These are phyloP conservation scores for Saccharomycopsis vini DNA, from an alignment of 805 yeast species.

Conservation along the genomic window DNA sequence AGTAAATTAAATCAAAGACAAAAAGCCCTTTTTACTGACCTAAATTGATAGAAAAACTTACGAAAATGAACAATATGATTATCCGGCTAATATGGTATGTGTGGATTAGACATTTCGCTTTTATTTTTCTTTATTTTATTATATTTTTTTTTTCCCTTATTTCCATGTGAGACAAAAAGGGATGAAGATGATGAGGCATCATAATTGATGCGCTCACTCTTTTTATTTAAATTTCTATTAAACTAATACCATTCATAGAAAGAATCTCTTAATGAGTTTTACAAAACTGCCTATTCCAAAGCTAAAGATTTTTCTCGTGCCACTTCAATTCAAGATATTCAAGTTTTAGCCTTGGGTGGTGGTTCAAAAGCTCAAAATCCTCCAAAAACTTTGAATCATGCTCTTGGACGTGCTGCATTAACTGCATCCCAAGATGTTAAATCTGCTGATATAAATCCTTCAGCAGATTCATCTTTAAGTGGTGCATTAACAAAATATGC, in stretches of 20 bases:
- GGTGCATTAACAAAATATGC: slow-evolving; percentile 60
- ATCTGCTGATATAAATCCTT: slow-evolving; percentile 4
- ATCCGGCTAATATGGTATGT: slow-evolving; percentile 53
- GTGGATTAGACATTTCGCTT: no score
- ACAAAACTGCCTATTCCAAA: slow-evolving; percentile 54
- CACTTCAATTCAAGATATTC: slow-evolving; percentile 73
- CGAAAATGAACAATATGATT: slow-evolving; percentile 74
- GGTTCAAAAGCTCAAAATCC: slow-evolving; percentile 33
- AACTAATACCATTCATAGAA: slow-evolving; percentile 25
- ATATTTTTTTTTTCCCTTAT: no score
- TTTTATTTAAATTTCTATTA: no score
- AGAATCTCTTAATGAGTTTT: slow-evolving; percentile 68
- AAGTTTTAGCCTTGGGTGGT: slow-evolving; percentile 53
- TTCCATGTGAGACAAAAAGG: no score
- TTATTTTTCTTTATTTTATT: no score
- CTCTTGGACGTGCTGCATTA: slow-evolving; percentile 68
- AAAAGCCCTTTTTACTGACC: neutral
- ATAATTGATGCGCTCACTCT: no score
- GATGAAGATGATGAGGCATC: no score
- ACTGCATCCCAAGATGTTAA: slow-evolving; percentile 22
- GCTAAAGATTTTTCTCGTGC: slow-evolving; percentile 64
- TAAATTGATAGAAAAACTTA: slow-evolving; percentile 32
- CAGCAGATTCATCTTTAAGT: slow-evolving; percentile 31
- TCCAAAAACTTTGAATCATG: slow-evolving; percentile 79
- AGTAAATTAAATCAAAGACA: no score